Conservation (phyloP, 176 grass and related monocot species). For the Leersia perrieri region DNA sequence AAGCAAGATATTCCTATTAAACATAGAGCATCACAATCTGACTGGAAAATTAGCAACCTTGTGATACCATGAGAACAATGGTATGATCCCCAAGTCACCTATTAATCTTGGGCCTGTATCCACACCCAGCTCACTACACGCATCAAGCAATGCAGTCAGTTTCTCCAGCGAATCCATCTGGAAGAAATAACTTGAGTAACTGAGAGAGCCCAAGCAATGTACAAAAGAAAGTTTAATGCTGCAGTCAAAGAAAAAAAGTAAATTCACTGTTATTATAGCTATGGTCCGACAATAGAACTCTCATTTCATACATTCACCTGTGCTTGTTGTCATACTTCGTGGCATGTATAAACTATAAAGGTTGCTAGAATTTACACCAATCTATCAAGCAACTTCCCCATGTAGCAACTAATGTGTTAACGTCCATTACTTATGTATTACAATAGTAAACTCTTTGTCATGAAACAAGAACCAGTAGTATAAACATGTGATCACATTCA, state of each 20-base stretch:
- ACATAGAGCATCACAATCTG: background rate
- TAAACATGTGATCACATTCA: background rate
- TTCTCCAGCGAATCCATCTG: conserved; percentile 96
- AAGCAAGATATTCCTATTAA: conserved; percentile 15
- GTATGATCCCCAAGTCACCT: conserved; percentile 88
- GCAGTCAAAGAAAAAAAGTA: background rate
- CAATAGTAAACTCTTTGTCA: background rate
- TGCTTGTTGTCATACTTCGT: background rate
- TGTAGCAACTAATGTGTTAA: background rate
- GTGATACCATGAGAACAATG: conserved; percentile 97
- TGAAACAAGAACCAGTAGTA: background rate
- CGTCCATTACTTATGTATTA: background rate
- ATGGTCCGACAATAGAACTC: background rate
- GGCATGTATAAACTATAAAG: background rate
- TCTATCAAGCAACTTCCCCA: background rate
- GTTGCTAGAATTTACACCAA: background rate
- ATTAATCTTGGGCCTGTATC: conserved; percentile 75
- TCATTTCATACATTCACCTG: background rate
- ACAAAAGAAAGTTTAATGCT: conserved; percentile 29
- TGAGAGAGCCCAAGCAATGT: conserved; percentile 42
- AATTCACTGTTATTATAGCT: background rate
- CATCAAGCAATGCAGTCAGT: conserved; percentile 95
- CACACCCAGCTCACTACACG: conserved; percentile 86
- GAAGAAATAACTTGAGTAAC: conserved; percentile 49
- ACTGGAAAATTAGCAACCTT: conserved; percentile 53